A percentile compares a stretch with the other conserved stretches of the same genome.
These are phyloP conservation scores for Streptanthus diversifolius DNA, from an alignment of 345 rosid genomes.

Conservation along the genomic window DNA sequence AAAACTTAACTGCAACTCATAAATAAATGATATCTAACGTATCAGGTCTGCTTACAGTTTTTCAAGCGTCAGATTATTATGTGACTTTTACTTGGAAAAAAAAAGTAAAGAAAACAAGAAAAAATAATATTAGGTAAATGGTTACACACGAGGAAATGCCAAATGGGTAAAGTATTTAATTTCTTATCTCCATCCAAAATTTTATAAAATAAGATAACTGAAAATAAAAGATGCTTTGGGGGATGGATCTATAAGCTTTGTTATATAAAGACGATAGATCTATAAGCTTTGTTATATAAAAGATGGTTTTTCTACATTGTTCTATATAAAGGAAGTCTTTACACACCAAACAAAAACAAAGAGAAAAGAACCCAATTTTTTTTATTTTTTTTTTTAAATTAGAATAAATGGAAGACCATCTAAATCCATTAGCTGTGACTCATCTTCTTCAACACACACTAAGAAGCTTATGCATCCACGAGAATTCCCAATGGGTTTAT, in stretches of 20 bases:
- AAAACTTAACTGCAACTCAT: background rate
- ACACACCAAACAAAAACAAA: background rate
- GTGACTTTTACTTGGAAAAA: background rate
- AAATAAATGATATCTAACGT: background rate
- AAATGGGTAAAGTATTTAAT: conserved; percentile 4
- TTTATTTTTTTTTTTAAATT: background rate
- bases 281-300: conserved; percentile 52
- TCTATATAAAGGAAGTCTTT: conserved; percentile 41
- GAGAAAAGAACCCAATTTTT: conserved; percentile 3
- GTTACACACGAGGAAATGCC: conserved; percentile 12
- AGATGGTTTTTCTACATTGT: conserved; percentile 45
- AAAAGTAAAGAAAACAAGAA: background rate
- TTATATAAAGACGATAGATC: conserved; percentile 56
- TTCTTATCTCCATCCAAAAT: background rate
- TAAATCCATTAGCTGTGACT: conserved; percentile 76
- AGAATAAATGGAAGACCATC: conserved; percentile 74
- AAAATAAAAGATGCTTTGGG: conserved; percentile 30
- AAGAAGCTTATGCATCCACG: conserved; percentile 84
- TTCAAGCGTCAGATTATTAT: background rate
- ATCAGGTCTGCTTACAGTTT: background rate
- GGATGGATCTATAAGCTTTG: conserved; percentile 34
- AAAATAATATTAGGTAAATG: conserved; percentile 12
- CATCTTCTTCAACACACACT: conserved; percentile 98
- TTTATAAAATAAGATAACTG: background rate
- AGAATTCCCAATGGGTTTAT: conserved; percentile 94